Evolutionary conservation across 2,329 filamentous ascomycete genomes (phyloP), one percentile per base, ranked within the genome.

Genomic region (Aureobasidium leucospermi): DNA sequence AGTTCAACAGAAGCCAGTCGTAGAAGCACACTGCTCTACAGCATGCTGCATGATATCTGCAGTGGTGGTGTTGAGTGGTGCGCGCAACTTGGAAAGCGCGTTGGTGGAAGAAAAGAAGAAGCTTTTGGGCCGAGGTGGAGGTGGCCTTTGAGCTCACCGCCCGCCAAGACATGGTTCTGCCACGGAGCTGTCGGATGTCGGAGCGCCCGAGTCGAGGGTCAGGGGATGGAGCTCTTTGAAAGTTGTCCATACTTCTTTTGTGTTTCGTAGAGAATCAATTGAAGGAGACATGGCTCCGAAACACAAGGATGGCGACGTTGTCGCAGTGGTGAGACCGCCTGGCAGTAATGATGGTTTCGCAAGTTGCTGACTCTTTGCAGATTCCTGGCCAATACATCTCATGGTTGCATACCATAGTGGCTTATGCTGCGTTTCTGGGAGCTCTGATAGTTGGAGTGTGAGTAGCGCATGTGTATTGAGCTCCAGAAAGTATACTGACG

Each of bases 321-420:
- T 85, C 67, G 80, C 83, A 61, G 75, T 81, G 64, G 83, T 85
- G 74, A 67, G 79, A 13, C 57, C 11, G 53, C 32, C 15, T 15
- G 8, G n/a, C 15, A 3, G 34, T 11, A 9, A 8, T 11, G 3
- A 45, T 29, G 31, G 1, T 9, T 38, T n/a, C 16, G n/a, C 10
- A 32, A 16, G 16, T 28, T 43, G 29, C 46, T 56, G 16, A 58
- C 46, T n/a, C 15, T n/a, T 38, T n/a, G 31, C 52, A 73, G 71
- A 70, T 99, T 71, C 92, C 87, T 71, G 94, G 90, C 66, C 88
- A 87, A 80, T 96, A 90, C 89, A 81, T 99, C 65, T 90, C 91
- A 61, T 96, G 89, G 83, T 75, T 85, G 65, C 94, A 99, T 76
- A 99, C 94, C 8, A 74, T 80, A 49, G 78, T 89, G 66, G 94